Percentiles rank a stretch among this genome's conserved stretches.
phyloP scores from a whole-genome alignment of 129 eudicot genomes.

The Ambrosia artemisiifolia region DNA sequence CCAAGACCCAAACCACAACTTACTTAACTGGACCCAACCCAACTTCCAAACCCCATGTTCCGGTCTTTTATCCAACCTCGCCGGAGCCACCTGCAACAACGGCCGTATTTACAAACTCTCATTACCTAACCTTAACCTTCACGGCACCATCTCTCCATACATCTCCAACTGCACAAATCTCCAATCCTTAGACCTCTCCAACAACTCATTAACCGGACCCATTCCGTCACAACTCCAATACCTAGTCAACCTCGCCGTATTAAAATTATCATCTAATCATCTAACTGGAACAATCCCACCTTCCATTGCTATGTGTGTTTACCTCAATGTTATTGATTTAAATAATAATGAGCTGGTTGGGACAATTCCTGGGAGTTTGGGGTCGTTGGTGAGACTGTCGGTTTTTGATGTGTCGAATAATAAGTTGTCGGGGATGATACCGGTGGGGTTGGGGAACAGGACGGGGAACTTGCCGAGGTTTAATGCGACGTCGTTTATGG shows the following conservation, averaged over 20 bases:
- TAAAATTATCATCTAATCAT: conserved; percentile 66
- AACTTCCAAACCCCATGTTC: conserved; percentile 65
- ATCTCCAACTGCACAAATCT: conserved; percentile 79
- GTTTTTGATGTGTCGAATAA: conserved; percentile 76
- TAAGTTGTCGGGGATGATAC: conserved; percentile 59
- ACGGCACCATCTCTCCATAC: conserved; percentile 68
- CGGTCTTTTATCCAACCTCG: conserved; percentile 61
- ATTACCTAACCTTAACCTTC: conserved; percentile 49
- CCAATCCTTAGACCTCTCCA: conserved; percentile 83
- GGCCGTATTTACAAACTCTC: conserved; percentile 91
- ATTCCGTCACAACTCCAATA: conserved; percentile 62
- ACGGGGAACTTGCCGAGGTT: conserved; percentile 61
- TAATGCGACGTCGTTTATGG: conserved; percentile 66
- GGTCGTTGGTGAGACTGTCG: conserved; percentile 53
- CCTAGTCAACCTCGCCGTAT: conserved; percentile 73
- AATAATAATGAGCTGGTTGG: conserved; percentile 64
- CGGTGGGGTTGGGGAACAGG: conserved; percentile 67
- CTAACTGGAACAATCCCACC: conserved; percentile 61
- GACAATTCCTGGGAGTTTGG: conserved; percentile 66
- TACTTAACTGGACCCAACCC: conserved; percentile 73
- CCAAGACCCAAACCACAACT: conserved; percentile 53
- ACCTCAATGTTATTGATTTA: conserved; percentile 79
- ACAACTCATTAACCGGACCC: conserved; percentile 62
- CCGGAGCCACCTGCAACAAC: conserved; percentile 91
- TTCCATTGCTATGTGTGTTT: conserved; percentile 62